Evolutionary conservation across 2,329 filamentous ascomycete species (phyloP).

Genomic region (Aspergillus pseudotamarii): DNA sequence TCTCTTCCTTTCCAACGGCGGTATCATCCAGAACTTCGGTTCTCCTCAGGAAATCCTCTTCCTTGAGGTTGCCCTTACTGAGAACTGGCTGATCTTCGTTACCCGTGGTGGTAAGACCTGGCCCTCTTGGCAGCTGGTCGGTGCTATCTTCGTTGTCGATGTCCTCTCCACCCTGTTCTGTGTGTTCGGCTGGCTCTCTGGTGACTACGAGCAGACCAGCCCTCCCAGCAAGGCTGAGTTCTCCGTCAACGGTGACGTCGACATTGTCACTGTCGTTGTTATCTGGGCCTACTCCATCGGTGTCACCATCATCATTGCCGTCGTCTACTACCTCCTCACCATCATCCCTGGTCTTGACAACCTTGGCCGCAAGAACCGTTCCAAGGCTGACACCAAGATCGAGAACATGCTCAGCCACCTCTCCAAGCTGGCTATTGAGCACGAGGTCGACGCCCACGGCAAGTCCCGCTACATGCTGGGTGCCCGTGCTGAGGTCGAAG

Average conservation of each 20-base stretch:
- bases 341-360: slow-evolving; percentile 51
- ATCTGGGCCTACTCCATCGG: slow-evolving; percentile 58
- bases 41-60: slow-evolving; percentile 79
- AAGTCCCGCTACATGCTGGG: slow-evolving; percentile 49
- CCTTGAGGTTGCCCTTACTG: slow-evolving; percentile 86
- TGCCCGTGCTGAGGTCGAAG: slow-evolving; percentile 45
- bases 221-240: slow-evolving; percentile 31
- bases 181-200: slow-evolving; percentile 74
- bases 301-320: slow-evolving; percentile 56
- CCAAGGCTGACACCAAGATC: slow-evolving; percentile 55
- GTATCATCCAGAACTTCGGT: slow-evolving; percentile 75
- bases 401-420: slow-evolving; percentile 57
- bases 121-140: slow-evolving; percentile 74
- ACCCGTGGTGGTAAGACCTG: slow-evolving; percentile 79
- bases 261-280: slow-evolving; percentile 59
- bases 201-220: slow-evolving; percentile 41
- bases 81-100: slow-evolving; percentile 98
- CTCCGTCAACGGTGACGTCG: slow-evolving; percentile 56
- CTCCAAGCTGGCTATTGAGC: slow-evolving; percentile 55
- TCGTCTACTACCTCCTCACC: slow-evolving; percentile 54
- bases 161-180: slow-evolving; percentile 72
- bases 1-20: slow-evolving; percentile 69
- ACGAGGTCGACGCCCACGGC: slow-evolving; percentile 51
- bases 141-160: slow-evolving; percentile 72
- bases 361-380: slow-evolving; percentile 55